Conservation (phyloP, 208 protist genomes). For the Trypanosoma cruzi region DNA sequence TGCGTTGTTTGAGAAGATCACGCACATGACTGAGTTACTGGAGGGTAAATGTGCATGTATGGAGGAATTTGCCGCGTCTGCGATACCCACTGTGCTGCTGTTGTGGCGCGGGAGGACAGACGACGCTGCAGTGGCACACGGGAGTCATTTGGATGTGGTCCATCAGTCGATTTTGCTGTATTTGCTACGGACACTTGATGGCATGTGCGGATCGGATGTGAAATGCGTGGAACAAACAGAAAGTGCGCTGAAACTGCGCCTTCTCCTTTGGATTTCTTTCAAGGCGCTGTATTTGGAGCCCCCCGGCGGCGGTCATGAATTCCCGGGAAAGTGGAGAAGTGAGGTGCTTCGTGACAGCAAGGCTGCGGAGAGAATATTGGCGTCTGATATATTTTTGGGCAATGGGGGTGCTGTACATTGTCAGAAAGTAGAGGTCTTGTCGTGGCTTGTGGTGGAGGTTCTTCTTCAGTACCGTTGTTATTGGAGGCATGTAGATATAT, state of each 20-base stretch:
- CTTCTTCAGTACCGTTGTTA: not conserved
- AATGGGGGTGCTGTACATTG: not conserved
- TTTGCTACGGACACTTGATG: constrained; percentile 5
- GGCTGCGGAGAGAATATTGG: constrained; percentile 1
- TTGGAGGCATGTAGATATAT: constrained; percentile 6
- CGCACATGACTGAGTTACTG: not conserved
- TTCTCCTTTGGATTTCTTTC: constrained; percentile 16
- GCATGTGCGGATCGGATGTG: not conserved
- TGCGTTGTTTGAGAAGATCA: not conserved
- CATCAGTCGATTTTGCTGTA: constrained; percentile 9
- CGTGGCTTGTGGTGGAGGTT: constrained; percentile 9
- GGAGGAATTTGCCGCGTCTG: constrained; percentile 1
- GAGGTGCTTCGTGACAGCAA: not conserved
- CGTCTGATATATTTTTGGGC: constrained; percentile 6
- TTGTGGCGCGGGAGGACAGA: not conserved
- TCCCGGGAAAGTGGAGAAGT: not conserved
- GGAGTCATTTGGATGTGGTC: not conserved
- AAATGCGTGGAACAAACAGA: not conserved
- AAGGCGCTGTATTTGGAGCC: constrained; percentile 2
- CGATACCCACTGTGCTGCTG: not conserved
- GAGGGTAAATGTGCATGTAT: not conserved
- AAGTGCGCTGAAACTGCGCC: not conserved
- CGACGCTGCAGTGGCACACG: not conserved
- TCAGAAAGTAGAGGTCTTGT: not conserved
- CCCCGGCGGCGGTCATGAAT: not conserved